A percentile compares a stretch with the other conserved stretches of the same genome.
Evolutionary conservation across 2,329 filamentous ascomycete genomes (phyloP).

Genomic region (Penicillium italicum): DNA sequence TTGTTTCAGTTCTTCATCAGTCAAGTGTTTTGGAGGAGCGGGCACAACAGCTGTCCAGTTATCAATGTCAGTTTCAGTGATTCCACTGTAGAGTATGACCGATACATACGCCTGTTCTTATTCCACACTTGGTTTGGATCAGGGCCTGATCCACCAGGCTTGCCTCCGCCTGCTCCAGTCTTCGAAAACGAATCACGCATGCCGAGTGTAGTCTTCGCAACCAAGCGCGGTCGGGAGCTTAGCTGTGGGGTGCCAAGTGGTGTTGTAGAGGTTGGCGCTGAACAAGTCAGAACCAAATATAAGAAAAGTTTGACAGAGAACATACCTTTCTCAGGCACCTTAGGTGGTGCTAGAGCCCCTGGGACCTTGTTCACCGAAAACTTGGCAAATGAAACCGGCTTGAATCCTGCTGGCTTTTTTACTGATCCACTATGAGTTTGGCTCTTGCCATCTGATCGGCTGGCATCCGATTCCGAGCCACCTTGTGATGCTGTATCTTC

Average conservation of each 20-base stretch:
- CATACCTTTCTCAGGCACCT: constrained; percentile 55
- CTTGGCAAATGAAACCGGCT: constrained; percentile 64
- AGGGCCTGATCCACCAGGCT: constrained; percentile 51
- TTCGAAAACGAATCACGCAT: constrained; percentile 52
- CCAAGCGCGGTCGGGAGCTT: constrained; percentile 56
- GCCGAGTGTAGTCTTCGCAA: constrained; percentile 59
- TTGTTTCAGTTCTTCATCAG: constrained; percentile 65
- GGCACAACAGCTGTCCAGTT: constrained; percentile 47
- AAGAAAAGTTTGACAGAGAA: background rate
- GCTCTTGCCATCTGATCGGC: constrained; percentile 50
- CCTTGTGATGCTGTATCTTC: constrained; percentile 44
- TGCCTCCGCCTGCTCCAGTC: constrained; percentile 43
- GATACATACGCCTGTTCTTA: constrained; percentile 58
- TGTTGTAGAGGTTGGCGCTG: constrained; percentile 38
- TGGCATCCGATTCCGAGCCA: constrained; percentile 62
- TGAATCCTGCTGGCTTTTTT: constrained; percentile 62
- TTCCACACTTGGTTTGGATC: constrained; percentile 69
- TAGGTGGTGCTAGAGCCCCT: constrained; percentile 49
- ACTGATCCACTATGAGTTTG: constrained; percentile 48
- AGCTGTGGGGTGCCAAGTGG: constrained; percentile 41
- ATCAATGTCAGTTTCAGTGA: constrained; percentile 19
- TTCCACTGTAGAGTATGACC: background rate
- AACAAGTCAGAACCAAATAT: background rate
- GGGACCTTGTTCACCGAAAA: constrained; percentile 62
- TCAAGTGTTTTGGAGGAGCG: constrained; percentile 61